Evolutionary conservation across 257 asterid genomes (phyloP).

Genomic region (Anisodus acutangulus): DNA sequence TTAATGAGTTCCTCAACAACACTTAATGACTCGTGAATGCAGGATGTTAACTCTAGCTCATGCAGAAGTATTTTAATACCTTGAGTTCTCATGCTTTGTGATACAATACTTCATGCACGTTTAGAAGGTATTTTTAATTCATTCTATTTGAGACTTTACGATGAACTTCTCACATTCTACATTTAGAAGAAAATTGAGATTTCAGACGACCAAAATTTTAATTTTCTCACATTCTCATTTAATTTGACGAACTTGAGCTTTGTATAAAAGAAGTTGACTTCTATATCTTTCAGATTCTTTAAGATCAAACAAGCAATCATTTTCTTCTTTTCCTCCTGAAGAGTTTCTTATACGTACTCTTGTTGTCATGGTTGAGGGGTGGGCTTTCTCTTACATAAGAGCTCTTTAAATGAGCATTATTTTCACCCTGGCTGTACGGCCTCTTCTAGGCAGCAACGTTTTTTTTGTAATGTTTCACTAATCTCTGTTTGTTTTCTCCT

Average conservation of each 20-base stretch:
- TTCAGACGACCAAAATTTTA: background rate
- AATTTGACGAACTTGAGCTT: background rate
- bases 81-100: background rate
- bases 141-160: background rate
- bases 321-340: background rate
- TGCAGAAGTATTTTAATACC: background rate
- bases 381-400: background rate
- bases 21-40: background rate
- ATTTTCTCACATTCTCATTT: conserved; percentile 2
- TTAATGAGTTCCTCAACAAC: background rate
- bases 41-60: conserved; percentile 21
- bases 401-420: background rate
- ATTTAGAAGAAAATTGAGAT: background rate
- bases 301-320: background rate
- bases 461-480: background rate
- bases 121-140: background rate
- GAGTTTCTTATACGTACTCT: background rate
- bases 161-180: background rate
- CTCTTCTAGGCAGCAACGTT: background rate
- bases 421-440: background rate
- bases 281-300: background rate
- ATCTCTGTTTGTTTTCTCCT: background rate
- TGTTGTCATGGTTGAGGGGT: background rate
- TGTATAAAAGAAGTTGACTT: background rate
- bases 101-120: background rate